phyloP scores from a whole-genome alignment of 306 rosid genomes.

The Ceratonia siliqua region DNA sequence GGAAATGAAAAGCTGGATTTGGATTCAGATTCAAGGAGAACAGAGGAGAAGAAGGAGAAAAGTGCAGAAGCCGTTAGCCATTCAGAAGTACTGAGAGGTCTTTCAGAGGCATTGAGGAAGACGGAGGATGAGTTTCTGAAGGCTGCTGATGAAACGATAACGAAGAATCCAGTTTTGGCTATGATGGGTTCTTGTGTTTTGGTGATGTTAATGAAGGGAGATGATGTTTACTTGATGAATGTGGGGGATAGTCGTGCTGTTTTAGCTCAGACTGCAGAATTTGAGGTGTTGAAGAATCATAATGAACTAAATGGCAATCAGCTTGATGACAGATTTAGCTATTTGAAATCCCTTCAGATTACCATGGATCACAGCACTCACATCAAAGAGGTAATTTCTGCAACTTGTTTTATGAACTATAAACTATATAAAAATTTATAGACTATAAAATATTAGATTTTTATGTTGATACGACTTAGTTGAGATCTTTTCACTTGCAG shows the following conservation, averaged over 20 bases:
- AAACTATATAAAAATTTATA: no score
- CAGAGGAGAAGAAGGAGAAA: no score
- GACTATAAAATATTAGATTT: conserved; percentile 12
- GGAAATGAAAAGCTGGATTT: no score
- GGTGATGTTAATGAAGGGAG: conserved; percentile 84
- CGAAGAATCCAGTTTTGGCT: conserved; percentile 68
- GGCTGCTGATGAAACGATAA: conserved; percentile 50
- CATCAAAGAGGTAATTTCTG: conserved; percentile 55
- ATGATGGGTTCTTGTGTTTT: conserved; percentile 93
- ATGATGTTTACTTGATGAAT: conserved; percentile 86
- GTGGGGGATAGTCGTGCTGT: conserved; percentile 84
- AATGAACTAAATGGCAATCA: conserved; percentile 36
- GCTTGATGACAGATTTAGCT: conserved; percentile 15
- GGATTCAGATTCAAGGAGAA: no score
- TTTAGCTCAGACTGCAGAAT: conserved; percentile 49
- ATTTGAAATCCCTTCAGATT: conserved; percentile 56
- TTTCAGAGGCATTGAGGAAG: conserved; percentile 62
- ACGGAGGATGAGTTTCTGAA: conserved; percentile 64
- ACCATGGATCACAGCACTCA: conserved; percentile 73
- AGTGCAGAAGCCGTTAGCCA: conserved; percentile 47
- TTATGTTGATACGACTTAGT: background rate
- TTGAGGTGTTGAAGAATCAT: conserved; percentile 2
- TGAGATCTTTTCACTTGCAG: conserved; percentile 30
- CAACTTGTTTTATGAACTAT: background rate
- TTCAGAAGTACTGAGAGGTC: conserved; percentile 54